These are phyloP conservation scores for Exophiala alcalophila DNA, from an alignment of 2,329 filamentous ascomycete species.

Conservation along the genomic window DNA sequence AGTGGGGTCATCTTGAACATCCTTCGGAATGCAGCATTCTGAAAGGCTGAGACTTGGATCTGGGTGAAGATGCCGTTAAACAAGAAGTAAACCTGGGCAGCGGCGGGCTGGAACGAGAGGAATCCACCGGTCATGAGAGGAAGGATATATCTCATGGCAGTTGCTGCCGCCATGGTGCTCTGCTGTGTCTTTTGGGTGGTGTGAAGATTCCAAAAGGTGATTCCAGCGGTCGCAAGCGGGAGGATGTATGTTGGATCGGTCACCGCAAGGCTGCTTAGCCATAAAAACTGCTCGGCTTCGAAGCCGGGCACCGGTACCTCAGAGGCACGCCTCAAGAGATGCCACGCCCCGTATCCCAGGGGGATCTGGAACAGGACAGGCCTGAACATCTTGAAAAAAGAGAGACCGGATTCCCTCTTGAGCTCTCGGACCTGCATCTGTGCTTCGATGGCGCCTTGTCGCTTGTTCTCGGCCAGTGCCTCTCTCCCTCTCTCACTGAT, in stretches of 20 bases:
- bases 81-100: conserved; percentile 21
- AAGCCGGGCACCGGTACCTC: conserved; percentile 76
- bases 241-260: conserved; percentile 76
- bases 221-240: conserved; percentile 58
- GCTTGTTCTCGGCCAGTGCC: conserved; percentile 46
- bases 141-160: conserved; percentile 42
- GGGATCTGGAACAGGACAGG: conserved; percentile 62
- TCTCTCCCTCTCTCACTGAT: conserved; percentile 55
- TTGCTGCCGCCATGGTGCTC: conserved; percentile 32
- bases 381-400: conserved; percentile 49
- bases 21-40: conserved; percentile 7
- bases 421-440: conserved; percentile 51
- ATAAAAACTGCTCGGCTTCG: conserved; percentile 66
- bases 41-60: conserved; percentile 8
- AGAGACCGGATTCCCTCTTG: conserved; percentile 56
- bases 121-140: conserved; percentile 50
- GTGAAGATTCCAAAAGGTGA: conserved; percentile 59
- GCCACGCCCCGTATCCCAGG: conserved; percentile 77
- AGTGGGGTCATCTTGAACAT: conserved; percentile 8
- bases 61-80: conserved; percentile 19
- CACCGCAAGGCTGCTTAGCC: conserved; percentile 75
- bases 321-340: conserved; percentile 70
- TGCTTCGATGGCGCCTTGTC: conserved; percentile 45
- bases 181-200: conserved; percentile 40
- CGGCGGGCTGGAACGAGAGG: conserved; percentile 17